Conservation (phyloP, 2,329 filamentous ascomycete species). For the Trichoderma harzianum region DNA sequence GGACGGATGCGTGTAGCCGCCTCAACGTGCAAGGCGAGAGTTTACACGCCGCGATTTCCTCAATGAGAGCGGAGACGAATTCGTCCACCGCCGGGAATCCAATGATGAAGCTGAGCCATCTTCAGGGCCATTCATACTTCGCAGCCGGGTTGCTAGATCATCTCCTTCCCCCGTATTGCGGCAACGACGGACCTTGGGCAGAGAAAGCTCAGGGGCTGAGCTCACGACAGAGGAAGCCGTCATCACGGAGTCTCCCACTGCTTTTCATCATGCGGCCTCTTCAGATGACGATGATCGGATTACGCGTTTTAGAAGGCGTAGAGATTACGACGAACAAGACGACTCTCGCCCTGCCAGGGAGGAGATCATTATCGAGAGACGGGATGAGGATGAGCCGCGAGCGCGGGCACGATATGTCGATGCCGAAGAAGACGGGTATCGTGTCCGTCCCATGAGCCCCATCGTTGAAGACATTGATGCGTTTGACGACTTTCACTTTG, state of each 20-base stretch:
- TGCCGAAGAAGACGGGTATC: background rate
- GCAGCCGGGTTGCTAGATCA: background rate
- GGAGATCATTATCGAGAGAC: background rate
- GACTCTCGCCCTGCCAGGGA: background rate
- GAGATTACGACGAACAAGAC: background rate
- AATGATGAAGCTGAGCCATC: background rate
- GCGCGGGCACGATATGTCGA: background rate
- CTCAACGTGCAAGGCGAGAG: background rate
- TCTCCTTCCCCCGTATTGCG: background rate
- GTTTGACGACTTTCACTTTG: constrained; percentile 30
- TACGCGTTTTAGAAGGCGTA: background rate
- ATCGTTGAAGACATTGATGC: constrained; percentile 28
- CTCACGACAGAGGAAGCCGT: background rate
- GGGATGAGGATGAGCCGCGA: background rate
- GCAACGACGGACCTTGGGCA: background rate
- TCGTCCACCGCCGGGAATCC: background rate
- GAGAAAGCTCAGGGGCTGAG: background rate
- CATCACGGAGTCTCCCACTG: background rate
- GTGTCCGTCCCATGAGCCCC: constrained; percentile 16
- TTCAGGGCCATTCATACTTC: background rate
- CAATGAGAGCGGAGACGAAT: background rate
- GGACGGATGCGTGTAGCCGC: background rate
- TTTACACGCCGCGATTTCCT: background rate
- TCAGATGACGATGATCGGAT: background rate
- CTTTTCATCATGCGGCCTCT: background rate